Conservation (phyloP, 2,329 filamentous ascomycete species). For the Colletotrichum paranaense region DNA sequence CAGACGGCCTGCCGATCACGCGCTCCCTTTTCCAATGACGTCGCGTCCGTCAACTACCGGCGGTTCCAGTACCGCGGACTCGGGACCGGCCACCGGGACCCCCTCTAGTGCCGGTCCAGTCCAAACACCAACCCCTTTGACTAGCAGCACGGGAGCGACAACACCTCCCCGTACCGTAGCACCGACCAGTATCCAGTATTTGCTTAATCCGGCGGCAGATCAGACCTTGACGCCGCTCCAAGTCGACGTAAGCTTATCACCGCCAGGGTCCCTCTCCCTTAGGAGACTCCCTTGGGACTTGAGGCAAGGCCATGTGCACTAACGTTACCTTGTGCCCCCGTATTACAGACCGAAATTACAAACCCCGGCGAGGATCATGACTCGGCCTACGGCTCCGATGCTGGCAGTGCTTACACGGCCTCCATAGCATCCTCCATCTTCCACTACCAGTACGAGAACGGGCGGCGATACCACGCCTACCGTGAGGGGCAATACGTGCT, state of each 20-base stretch:
- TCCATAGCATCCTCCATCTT: constrained; percentile 56
- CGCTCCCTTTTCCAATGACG: constrained; percentile 7
- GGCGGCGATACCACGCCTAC: constrained; percentile 60
- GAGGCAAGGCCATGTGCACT: constrained; percentile 3
- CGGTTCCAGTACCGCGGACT: constrained; percentile 23
- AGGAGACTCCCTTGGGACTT: background rate
- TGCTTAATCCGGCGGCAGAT: constrained; percentile 36
- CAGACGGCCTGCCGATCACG: background rate
- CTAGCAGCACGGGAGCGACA: background rate
- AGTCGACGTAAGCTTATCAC: constrained; percentile 38
- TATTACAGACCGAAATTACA: constrained; percentile 6
- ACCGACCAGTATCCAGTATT: constrained; percentile 19
- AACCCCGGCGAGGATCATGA: constrained; percentile 41
- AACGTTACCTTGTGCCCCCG: background rate
- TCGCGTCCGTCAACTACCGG: background rate
- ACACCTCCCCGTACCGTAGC: constrained; percentile 4
- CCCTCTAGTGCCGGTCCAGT: background rate
- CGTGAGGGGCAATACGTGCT: constrained; percentile 53
- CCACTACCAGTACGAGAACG: constrained; percentile 58
- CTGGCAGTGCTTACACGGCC: constrained; percentile 44
- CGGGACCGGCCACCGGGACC: background rate
- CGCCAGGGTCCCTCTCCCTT: background rate
- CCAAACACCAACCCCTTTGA: background rate
- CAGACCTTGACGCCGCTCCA: constrained; percentile 40
- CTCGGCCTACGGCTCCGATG: constrained; percentile 49